Evolutionary conservation across 1,284 basidiomycete species (phyloP), one percentile per base, ranked within the genome.

Genomic region (Neonothopanus nambi): DNA sequence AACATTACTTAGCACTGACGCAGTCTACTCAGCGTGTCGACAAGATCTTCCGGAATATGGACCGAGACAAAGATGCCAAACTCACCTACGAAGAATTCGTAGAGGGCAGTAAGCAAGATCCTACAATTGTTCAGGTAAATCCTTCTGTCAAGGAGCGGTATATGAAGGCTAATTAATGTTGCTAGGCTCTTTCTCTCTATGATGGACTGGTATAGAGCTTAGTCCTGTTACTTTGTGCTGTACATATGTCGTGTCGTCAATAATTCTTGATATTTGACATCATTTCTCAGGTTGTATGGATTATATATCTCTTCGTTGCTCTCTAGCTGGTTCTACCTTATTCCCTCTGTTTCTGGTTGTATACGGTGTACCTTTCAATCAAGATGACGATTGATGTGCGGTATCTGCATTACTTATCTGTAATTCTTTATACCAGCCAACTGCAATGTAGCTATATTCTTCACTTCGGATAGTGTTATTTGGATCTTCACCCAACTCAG

Each of bases 31-130:
- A 96, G 93, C 87, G 95, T 36, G 95, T 98, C 55, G 92, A 96
- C 76, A 98, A 98, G 79, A 95, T 96, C 60, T 96, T 96, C 77
- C 79, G 82, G 57, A 93, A 91, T 66, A 96, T 96, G 93, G 93
- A 95, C 68, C 79, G 87, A 57, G 87, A 95, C 75, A 93, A 93
- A 72, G 90, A 95, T 65, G 88, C 90, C 15, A 87, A 82, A 66
- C 76, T 98, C 54, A 95, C 93, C 1, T 98, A 86, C 70, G 93
- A 95, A 13, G 95, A 98, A 72, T 98, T 98, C 69, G 93, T 95
- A 40, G 93, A 98, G 69, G 95, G 95, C 41, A 93, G 89, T 70
- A 98, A 97, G 73, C 93, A 95, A 71, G 95, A 98, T 72, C 95
- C 95, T 35, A 98, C 95, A 20, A 98, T 98, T 69, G 94, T 98